Percentiles rank a stretch among this genome's conserved stretches.
Evolutionary conservation across 306 rosid species (phyloP).

Genomic region (Alnus glutinosa): DNA sequence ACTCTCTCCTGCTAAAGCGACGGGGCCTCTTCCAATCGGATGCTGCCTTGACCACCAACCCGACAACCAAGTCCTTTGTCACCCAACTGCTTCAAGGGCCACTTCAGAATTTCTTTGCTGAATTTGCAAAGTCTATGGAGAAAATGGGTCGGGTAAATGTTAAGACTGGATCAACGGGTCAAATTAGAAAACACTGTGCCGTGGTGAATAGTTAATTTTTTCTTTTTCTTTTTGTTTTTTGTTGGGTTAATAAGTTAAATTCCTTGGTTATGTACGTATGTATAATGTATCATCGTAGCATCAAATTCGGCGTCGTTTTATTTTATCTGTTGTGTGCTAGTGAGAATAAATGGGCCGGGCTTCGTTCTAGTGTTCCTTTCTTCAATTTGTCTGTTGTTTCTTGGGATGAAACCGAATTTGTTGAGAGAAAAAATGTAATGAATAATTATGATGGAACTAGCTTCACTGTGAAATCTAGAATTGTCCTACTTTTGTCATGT

Average conservation of each 20-base stretch:
- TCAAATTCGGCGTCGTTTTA: background rate
- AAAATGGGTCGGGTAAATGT: constrained; percentile 69
- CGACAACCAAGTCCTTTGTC: constrained; percentile 46
- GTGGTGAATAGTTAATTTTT: constrained; percentile 50
- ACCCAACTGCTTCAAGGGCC: constrained; percentile 56
- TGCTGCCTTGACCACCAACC: constrained; percentile 58
- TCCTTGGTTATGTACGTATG: background rate
- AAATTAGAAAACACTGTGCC: constrained; percentile 81
- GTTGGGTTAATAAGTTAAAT: background rate
- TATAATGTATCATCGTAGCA: background rate
- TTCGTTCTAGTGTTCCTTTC: background rate
- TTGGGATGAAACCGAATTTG: background rate
- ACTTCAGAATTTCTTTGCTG: constrained; percentile 45
- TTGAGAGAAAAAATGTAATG: background rate
- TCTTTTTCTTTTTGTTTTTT: background rate
- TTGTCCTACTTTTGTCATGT: too few species aligned
- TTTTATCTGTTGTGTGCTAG: background rate
- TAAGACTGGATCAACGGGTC: constrained; percentile 76
- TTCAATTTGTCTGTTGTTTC: background rate
- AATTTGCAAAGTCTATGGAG: constrained; percentile 69
- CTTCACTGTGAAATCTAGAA: background rate
- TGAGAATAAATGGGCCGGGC: background rate
- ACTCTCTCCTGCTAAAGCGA: constrained; percentile 53
- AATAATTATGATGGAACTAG: background rate
- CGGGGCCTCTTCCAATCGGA: constrained; percentile 82